phyloP scores from a whole-genome alignment of 1,139 yeast species.

The Pichia sp. region DNA sequence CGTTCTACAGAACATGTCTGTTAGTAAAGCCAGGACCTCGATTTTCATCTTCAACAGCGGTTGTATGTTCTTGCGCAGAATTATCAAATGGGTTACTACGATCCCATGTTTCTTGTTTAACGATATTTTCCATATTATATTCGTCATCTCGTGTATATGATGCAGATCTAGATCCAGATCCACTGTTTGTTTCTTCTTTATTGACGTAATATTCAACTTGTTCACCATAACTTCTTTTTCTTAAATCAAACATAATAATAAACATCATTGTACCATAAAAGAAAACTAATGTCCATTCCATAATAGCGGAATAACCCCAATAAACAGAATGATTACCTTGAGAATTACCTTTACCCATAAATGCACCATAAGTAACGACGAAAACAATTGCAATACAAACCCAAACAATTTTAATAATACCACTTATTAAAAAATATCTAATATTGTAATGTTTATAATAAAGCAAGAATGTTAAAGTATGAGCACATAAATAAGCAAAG shows the following conservation, averaged over 20 bases:
- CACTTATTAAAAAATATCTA: conserved; percentile 42
- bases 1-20: neutral
- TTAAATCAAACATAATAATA: conserved; percentile 62
- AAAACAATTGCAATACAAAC: conserved; percentile 58
- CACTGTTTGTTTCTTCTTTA: conserved; percentile 7
- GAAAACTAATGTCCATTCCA: conserved; percentile 82
- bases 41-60: neutral
- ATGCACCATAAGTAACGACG: conserved; percentile 63
- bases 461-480: conserved; percentile 52
- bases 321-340: conserved; percentile 22
- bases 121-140: conserved; percentile 3
- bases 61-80: neutral
- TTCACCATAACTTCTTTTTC: conserved; percentile 16
- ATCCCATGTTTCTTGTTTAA: conserved; percentile 10
- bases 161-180: too few species aligned
- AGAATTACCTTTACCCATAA: conserved; percentile 35
- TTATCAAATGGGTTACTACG: conserved; percentile 6
- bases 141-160: neutral
- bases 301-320: conserved; percentile 47
- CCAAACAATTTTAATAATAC: conserved; percentile 58
- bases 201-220: conserved; percentile 11
- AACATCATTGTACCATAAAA: conserved; percentile 72
- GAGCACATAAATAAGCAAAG: conserved; percentile 57
- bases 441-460: conserved; percentile 43
- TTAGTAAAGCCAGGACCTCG: neutral